These are phyloP conservation scores for Fagus sylvatica DNA, from an alignment of 306 rosid genomes.

Conservation along the genomic window DNA sequence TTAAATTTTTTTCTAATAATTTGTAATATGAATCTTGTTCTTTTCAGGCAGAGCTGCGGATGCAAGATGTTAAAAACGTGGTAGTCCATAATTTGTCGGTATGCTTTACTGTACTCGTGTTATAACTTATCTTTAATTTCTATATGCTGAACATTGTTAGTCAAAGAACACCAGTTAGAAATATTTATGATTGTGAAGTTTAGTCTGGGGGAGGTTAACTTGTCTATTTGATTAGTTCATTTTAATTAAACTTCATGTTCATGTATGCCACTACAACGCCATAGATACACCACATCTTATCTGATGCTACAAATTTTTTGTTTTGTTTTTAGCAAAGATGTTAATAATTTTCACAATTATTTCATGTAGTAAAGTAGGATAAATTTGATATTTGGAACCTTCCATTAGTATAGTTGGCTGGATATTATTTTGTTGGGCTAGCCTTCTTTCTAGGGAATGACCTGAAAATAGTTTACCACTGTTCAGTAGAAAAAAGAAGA, in stretches of 20 bases:
- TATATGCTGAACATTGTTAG: not conserved
- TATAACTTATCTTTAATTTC: not conserved
- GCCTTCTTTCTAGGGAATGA: too few relatives aligned
- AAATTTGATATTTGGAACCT: too few relatives aligned
- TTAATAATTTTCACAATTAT: too few relatives aligned
- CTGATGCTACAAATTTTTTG: not conserved
- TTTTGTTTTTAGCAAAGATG: too few relatives aligned
- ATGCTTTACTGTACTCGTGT: slow-evolving; percentile 29
- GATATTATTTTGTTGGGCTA: too few relatives aligned
- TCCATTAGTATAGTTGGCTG: too few relatives aligned
- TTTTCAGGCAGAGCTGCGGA: slow-evolving; percentile 83
- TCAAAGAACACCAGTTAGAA: not conserved
- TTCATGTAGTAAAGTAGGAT: too few relatives aligned
- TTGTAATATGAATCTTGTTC: slow-evolving; percentile 6
- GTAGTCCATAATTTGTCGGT: slow-evolving; percentile 91
- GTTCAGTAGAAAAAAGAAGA: too few relatives aligned
- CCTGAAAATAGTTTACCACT: too few relatives aligned
- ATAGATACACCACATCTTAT: not conserved
- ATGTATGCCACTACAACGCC: not conserved
- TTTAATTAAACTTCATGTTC: not conserved
- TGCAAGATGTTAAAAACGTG: slow-evolving; percentile 87
- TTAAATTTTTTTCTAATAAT: not conserved
- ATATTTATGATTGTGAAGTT: not conserved
- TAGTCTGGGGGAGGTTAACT: not conserved
- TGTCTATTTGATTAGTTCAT: not conserved